A percentile compares a stretch with the other conserved stretches of the same genome.
Conservation (phyloP, 2,329 filamentous ascomycete species). For the Nannizziopsis arthrosporioides region DNA sequence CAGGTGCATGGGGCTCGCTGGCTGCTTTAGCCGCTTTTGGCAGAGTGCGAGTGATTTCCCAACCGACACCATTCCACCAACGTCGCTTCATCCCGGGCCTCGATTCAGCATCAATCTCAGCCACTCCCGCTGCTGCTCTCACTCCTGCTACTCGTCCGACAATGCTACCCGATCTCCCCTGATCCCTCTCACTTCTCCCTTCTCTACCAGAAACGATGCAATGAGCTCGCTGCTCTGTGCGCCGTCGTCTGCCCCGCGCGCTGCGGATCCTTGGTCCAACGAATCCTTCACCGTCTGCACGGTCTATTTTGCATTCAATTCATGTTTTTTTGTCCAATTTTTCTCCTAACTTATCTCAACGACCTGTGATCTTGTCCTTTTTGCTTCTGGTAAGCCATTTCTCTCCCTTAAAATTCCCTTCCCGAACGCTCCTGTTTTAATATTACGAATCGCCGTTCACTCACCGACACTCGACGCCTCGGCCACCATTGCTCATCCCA, state of each 20-base stretch:
- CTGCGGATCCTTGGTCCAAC: conserved; percentile 4
- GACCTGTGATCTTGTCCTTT: no score
- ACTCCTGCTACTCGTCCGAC: neutral
- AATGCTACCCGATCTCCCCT: conserved; percentile 1
- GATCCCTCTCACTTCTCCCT: neutral
- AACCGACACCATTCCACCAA: conserved; percentile 3
- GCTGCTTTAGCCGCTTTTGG: conserved; percentile 7
- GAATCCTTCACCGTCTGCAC: neutral
- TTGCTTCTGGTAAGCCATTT: no score
- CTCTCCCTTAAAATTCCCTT: no score
- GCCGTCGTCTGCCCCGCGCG: conserved; percentile 8
- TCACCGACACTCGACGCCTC: no score
- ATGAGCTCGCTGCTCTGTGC: conserved; percentile 2
- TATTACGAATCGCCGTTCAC: no score
- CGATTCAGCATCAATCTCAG: neutral
- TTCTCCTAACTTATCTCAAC: neutral
- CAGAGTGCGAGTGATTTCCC: conserved; percentile 8
- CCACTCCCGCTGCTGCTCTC: conserved; percentile 5
- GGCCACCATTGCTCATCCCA: no score
- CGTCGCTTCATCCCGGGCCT: conserved; percentile 2
- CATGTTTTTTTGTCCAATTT: neutral
- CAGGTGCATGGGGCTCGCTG: conserved; percentile 11
- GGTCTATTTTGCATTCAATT: neutral
- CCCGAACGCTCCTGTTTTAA: no score
- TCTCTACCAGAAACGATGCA: neutral